These are phyloP conservation scores for Citeromyces hawaiiensis DNA, from an alignment of 1,139 yeast genomes.

Conservation along the genomic window DNA sequence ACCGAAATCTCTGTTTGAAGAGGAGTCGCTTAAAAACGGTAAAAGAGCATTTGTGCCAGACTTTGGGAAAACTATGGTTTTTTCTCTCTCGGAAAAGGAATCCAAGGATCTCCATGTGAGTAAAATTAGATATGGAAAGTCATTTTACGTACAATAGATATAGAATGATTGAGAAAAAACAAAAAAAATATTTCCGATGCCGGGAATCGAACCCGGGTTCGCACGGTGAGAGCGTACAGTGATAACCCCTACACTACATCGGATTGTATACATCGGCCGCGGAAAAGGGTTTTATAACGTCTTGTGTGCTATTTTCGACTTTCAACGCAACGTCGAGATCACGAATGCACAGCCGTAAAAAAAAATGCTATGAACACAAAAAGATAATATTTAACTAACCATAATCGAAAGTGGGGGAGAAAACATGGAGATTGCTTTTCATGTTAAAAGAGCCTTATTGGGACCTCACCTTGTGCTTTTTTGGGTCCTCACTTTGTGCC, in stretches of 20 bases:
- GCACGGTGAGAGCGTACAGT: conserved; percentile 11
- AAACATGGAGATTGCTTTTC: too few relatives aligned
- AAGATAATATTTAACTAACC: too few relatives aligned
- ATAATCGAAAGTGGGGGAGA: too few relatives aligned
- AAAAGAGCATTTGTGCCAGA: conserved; percentile 31
- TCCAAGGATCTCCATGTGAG: not conserved
- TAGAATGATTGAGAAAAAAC: not conserved
- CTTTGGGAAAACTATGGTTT: conserved; percentile 32
- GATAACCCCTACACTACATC: conserved; percentile 6
- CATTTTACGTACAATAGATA: not conserved
- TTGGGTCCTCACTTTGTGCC: too few relatives aligned
- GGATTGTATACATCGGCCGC: not conserved
- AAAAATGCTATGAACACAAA: too few relatives aligned
- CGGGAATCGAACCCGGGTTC: conserved; percentile 12
- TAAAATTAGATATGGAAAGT: not conserved
- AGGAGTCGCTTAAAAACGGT: conserved; percentile 19
- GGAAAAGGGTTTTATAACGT: not conserved
- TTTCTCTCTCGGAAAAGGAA: conserved; percentile 3
- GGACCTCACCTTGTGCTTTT: too few relatives aligned
- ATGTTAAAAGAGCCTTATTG: too few relatives aligned
- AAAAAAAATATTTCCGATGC: conserved; percentile 7
- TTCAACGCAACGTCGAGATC: too few relatives aligned
- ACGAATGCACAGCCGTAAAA: too few relatives aligned
- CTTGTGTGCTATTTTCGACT: too few relatives aligned
- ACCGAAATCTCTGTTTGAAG: conserved; percentile 43